phyloP scores from a whole-genome alignment of 164 flowering plant species.

The Berberis thunbergii region DNA sequence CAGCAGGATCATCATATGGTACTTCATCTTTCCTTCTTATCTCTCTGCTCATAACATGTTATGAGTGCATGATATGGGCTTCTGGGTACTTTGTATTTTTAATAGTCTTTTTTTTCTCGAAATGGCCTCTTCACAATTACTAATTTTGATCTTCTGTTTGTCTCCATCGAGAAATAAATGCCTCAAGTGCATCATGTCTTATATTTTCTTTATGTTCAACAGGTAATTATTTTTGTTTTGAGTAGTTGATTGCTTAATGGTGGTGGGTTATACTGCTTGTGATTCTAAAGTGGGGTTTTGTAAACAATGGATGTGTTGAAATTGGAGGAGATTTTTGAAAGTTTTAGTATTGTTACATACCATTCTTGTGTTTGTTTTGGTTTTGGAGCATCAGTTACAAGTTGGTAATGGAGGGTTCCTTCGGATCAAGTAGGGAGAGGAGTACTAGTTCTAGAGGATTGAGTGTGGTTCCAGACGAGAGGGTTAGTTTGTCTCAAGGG shows the following conservation, averaged over 20 bases:
- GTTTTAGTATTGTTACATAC: neutral
- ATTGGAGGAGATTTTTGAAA: conserved; percentile 7
- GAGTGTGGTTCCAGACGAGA: conserved; percentile 37
- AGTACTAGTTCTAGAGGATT: conserved; percentile 56
- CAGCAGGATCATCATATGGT: too few relatives aligned
- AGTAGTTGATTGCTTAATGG: neutral
- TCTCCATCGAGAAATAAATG: too few relatives aligned
- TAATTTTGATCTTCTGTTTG: too few relatives aligned
- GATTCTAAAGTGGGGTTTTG: conserved; percentile 22
- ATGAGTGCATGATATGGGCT: too few relatives aligned
- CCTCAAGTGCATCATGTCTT: too few relatives aligned
- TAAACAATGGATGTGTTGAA: conserved; percentile 11
- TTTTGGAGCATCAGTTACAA: conserved; percentile 22
- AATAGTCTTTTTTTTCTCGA: too few relatives aligned
- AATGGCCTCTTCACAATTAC: too few relatives aligned
- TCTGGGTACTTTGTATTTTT: too few relatives aligned
- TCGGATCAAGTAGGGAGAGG: conserved; percentile 47
- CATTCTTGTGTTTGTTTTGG: conserved; percentile 20
- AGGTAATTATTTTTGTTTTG: neutral
- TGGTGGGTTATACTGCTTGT: neutral
- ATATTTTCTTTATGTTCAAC: too few relatives aligned
- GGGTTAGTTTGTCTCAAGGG: conserved; percentile 20
- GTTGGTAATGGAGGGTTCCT: conserved; percentile 74
- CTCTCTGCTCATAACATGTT: too few relatives aligned
- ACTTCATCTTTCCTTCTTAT: too few relatives aligned